Evolutionary conservation across 192 early-diverging fungal species (phyloP).

Genomic region (Coemansia sp.): DNA sequence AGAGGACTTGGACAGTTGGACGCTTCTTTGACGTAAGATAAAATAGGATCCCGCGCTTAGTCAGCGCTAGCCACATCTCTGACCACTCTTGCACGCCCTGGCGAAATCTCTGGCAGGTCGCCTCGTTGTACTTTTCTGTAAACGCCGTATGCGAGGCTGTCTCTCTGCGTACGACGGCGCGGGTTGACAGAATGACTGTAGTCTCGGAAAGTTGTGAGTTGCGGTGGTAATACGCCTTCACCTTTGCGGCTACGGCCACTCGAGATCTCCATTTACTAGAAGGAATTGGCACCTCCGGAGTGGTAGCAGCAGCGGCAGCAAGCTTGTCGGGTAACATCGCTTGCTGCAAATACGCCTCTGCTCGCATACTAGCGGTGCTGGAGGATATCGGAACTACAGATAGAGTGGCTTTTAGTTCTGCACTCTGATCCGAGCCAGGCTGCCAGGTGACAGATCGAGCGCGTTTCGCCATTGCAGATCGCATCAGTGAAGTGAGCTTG

Average conservation of each 20-base stretch:
- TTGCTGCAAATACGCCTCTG: not conserved
- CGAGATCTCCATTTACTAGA: slow-evolving; percentile 15
- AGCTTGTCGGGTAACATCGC: not conserved
- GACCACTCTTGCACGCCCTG: slow-evolving; percentile 45
- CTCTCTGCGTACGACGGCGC: slow-evolving; percentile 45
- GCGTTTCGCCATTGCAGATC: slow-evolving; percentile 29
- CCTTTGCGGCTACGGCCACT: slow-evolving; percentile 33
- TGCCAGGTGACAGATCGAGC: slow-evolving; percentile 32
- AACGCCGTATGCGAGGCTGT: slow-evolving; percentile 27
- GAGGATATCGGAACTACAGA: not conserved
- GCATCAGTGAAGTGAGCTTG: slow-evolving; percentile 23
- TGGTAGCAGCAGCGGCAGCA: not conserved
- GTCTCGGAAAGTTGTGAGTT: slow-evolving; percentile 38
- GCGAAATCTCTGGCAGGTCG: slow-evolving; percentile 34
- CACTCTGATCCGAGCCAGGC: not conserved
- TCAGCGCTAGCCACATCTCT: slow-evolving; percentile 54
- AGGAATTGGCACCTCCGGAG: not conserved
- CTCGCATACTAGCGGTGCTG: not conserved
- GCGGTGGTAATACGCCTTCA: slow-evolving; percentile 29
- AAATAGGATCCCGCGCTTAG: slow-evolving; percentile 42
- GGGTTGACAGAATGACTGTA: slow-evolving; percentile 35
- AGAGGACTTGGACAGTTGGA: slow-evolving; percentile 29
- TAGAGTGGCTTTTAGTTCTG: not conserved
- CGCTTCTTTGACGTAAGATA: slow-evolving; percentile 34
- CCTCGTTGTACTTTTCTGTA: slow-evolving; percentile 44